Evolutionary conservation across 225 moss, liverwort and hornwort species (phyloP), one percentile per base, ranked within the genome.

Genomic region (Takakia lepidozioides): DNA sequence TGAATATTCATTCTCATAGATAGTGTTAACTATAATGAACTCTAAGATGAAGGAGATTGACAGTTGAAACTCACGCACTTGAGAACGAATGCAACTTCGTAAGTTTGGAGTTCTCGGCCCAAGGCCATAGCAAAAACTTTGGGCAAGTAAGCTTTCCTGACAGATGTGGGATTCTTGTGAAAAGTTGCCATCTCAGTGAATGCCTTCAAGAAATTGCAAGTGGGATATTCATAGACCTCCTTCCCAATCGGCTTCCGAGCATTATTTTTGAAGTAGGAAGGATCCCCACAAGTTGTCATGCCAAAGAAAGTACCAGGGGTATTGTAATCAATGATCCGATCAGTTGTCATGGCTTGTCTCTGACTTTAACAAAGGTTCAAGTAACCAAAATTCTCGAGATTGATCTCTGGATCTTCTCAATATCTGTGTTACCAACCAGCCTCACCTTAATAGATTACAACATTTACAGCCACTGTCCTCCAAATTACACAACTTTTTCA

Each of bases 121-220:
- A 79, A 29, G 0, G 69, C 78, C 1, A 63, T 66, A 0, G 78
- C 73, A 47, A 79, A 79, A n/a, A 79, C 70, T 52, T 73, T 79
- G 17, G 78, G 73, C 30, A 79, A 54, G 23, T 73, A 58, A 2
- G 66, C 69, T 17, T 57, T 14, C 27, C 66, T 10, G 8, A 73
- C 73, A 45, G 63, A 74, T 21, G 62, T 53, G 0, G 63, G 66
- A 2, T 79, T 70, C 0, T 73, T 70, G 3, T 79, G 73, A 1
- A 66, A 5, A 0, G 56, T 70, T 8, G 73, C 69, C 4, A 79
- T 38, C 0, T 70, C 59, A 1, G 25, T 32, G 7, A 66, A 79
- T 0, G 78, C 78, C 17, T 50, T 30, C 1, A 69, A 1, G 2
- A 73, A 79, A 16, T 24, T 22, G n/a, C 66, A 66, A 11, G 52